These are phyloP conservation scores for Elongisporangium senticosum DNA, from an alignment of 352 stramenopile species.

Conservation along the genomic window DNA sequence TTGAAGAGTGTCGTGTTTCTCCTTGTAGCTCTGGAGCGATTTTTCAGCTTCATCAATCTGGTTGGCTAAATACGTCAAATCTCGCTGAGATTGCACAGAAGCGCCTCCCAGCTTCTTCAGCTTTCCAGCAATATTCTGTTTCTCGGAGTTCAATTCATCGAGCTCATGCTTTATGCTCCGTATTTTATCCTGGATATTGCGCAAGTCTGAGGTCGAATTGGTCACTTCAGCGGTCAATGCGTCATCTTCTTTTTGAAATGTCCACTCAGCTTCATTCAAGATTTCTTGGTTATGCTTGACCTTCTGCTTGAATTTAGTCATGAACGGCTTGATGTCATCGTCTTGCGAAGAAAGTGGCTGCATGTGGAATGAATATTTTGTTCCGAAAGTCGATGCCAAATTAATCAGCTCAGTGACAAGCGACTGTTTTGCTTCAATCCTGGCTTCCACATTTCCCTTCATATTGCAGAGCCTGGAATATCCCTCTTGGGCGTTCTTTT, in stretches of 20 bases:
- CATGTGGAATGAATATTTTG: slow-evolving; percentile 56
- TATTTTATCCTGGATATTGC: slow-evolving; percentile 41
- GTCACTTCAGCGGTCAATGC: slow-evolving; percentile 37
- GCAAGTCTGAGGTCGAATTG: slow-evolving; percentile 43
- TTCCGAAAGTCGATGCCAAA: slow-evolving; percentile 30
- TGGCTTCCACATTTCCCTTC: slow-evolving; percentile 48
- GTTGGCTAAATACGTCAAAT: slow-evolving; percentile 40
- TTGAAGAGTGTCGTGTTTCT: slow-evolving; percentile 25
- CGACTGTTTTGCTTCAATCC: slow-evolving; percentile 39
- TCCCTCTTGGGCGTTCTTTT: slow-evolving; percentile 20
- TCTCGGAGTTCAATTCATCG: slow-evolving; percentile 32
- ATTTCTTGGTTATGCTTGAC: slow-evolving; percentile 36
- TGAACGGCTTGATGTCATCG: slow-evolving; percentile 46
- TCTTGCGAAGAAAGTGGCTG: slow-evolving; percentile 44
- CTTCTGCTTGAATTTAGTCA: slow-evolving; percentile 35
- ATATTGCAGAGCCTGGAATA: slow-evolving; percentile 27
- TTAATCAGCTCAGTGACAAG: slow-evolving; percentile 36
- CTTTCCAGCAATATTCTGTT: slow-evolving; percentile 24
- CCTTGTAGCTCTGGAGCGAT: slow-evolving; percentile 32
- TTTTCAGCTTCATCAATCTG: slow-evolving; percentile 42
- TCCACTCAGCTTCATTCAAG: slow-evolving; percentile 28
- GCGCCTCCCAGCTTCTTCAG: slow-evolving; percentile 35
- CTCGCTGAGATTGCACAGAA: slow-evolving; percentile 35
- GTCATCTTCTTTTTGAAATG: slow-evolving; percentile 41
- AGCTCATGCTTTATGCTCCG: slow-evolving; percentile 40